These are phyloP conservation scores for Mycena rebaudengoi DNA, from an alignment of 768 basidiomycete species.

Conservation along the genomic window DNA sequence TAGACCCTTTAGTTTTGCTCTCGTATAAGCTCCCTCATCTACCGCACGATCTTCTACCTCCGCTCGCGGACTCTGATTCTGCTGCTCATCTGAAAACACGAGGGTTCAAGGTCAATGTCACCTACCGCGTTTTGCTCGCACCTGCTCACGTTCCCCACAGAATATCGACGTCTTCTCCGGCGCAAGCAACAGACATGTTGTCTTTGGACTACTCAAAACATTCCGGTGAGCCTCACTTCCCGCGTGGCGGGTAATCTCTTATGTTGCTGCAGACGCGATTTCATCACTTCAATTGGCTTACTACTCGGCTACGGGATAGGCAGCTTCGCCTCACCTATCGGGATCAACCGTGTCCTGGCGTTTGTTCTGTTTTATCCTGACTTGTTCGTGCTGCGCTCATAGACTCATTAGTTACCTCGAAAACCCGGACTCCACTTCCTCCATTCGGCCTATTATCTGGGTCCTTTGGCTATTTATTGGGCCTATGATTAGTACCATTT, in stretches of 20 bases:
- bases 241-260: background rate
- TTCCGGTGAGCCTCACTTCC: too few species aligned
- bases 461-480: conserved; percentile 49
- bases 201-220: conserved; percentile 39
- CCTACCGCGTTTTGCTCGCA: conserved; percentile 22
- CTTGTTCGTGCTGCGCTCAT: background rate
- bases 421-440: conserved; percentile 46
- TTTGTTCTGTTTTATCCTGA: background rate
- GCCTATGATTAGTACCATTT: conserved; percentile 43
- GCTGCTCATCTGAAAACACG: conserved; percentile 32
- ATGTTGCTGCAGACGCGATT: conserved; percentile 10
- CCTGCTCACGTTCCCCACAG: background rate
- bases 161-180: conserved; percentile 31
- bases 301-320: conserved; percentile 18
- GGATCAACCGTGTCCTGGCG: conserved; percentile 25
- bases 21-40: conserved; percentile 54
- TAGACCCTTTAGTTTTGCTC: conserved; percentile 58
- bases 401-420: conserved; percentile 50
- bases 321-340: conserved; percentile 21
- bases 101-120: conserved; percentile 38
- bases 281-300: conserved; percentile 6
- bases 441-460: conserved; percentile 63
- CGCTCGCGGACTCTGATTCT: conserved; percentile 67
- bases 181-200: conserved; percentile 41
- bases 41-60: conserved; percentile 61